phyloP scores from a whole-genome alignment of 2,329 filamentous ascomycete species.

The Fusarium nygamai region DNA sequence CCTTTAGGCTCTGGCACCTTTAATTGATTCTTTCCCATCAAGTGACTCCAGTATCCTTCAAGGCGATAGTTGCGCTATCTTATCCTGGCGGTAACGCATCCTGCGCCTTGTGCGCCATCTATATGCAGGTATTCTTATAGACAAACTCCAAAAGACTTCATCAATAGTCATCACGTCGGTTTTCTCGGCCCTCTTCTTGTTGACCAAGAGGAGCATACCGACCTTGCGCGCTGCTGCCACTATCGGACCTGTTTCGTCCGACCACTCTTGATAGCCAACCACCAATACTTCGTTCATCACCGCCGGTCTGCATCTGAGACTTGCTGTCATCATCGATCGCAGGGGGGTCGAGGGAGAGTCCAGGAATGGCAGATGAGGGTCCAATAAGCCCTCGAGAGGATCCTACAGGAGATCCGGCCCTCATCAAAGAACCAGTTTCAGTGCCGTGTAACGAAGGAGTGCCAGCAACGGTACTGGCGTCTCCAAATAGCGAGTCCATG shows the following conservation, averaged over 20 bases:
- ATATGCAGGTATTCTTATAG: conserved; percentile 51
- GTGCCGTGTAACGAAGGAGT: conserved; percentile 81
- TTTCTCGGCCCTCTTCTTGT: conserved; percentile 51
- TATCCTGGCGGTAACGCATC: conserved; percentile 32
- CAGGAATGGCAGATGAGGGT: conserved; percentile 77
- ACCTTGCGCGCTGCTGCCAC: conserved; percentile 52
- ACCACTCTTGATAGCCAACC: conserved; percentile 60
- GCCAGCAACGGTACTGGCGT: conserved; percentile 82
- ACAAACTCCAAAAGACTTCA: conserved; percentile 34
- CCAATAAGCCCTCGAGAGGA: conserved; percentile 73
- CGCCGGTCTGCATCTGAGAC: conserved; percentile 49
- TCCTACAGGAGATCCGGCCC: conserved; percentile 75
- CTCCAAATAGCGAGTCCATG: conserved; percentile 94
- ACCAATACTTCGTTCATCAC: conserved; percentile 56
- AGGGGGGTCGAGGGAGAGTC: conserved; percentile 83
- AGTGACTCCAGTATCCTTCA: conserved; percentile 20
- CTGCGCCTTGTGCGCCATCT: conserved; percentile 46
- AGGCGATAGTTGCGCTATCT: conserved; percentile 10
- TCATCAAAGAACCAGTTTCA: conserved; percentile 85
- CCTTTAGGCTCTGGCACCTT: neutral
- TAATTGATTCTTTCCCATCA: conserved; percentile 9
- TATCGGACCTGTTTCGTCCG: conserved; percentile 51
- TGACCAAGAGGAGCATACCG: conserved; percentile 56
- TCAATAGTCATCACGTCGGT: conserved; percentile 41
- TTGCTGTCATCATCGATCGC: conserved; percentile 64